phyloP scores from a whole-genome alignment of 495 filamentous ascomycete genomes.

The Neurospora sp. region DNA sequence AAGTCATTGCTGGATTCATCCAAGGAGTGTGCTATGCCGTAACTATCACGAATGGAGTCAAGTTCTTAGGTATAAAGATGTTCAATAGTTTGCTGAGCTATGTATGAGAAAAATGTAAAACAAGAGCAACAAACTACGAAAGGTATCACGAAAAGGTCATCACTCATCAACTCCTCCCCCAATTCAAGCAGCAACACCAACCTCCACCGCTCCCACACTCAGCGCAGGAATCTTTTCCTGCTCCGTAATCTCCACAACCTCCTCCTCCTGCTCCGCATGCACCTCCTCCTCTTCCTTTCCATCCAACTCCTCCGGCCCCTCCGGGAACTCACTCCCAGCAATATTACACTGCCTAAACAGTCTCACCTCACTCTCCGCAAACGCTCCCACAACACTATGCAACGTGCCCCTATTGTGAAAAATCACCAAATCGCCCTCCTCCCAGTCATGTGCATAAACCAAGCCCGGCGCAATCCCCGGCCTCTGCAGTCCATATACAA shows the following conservation, averaged over 20 bases:
- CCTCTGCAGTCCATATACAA: constrained; percentile 57
- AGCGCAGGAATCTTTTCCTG: background rate
- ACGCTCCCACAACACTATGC: constrained; percentile 65
- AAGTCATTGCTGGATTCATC: background rate
- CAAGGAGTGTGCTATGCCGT: background rate
- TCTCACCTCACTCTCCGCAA: constrained; percentile 57
- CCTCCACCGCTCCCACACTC: background rate
- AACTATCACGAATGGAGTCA: background rate
- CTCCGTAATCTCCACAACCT: background rate
- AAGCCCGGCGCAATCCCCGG: constrained; percentile 56
- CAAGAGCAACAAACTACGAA: background rate
- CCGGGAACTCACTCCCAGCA: constrained; percentile 46
- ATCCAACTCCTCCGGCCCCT: constrained; percentile 28
- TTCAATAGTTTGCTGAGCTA: too few species aligned
- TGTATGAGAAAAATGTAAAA: too few species aligned
- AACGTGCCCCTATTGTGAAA: constrained; percentile 66
- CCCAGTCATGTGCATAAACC: constrained; percentile 68
- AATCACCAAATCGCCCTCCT: constrained; percentile 60
- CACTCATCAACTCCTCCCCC: background rate
- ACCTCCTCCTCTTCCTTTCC: background rate
- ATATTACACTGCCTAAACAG: constrained; percentile 70
- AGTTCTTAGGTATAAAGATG: background rate
- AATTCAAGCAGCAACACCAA: background rate
- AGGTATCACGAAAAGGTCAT: background rate
- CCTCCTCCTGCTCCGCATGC: background rate